Evolutionary conservation across 1,284 basidiomycete species (phyloP), one percentile per base, ranked within the genome.

Genomic region (Puccinia coronata): DNA sequence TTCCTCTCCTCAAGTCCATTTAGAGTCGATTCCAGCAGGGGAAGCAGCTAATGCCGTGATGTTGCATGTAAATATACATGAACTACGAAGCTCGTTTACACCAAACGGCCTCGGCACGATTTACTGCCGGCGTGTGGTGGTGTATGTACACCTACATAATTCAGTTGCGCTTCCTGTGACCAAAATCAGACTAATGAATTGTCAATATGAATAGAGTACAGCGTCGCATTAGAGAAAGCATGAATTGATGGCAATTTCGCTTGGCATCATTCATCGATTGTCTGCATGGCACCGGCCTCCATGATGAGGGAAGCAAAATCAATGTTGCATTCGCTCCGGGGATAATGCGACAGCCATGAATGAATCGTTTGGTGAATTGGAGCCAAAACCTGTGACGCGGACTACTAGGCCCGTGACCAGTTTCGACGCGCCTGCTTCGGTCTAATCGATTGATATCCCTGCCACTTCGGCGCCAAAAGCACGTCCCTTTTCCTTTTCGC

Each of bases 381-480:
- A 41, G 31, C 36, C 18, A 65, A 6, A 20, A 18, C 61, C 41
- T 65, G 61, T 41, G 61, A 65, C n/a, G 20, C 34, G 6, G 61
- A 65, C 61, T n/a, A 65, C 18, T 36, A 61, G 59, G 59, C 31
- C 34, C 36, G 41, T 41, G 34, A 65, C 5, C 34, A 36, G 61
- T 41, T 41, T 36, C 67, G 39, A 70, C 67, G 47, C 43, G 43
- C 43, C 67, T 70, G 25, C 67, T 43, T 25, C 65, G 34, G 65
- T n/a, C 65, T 36, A 69, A 31, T 28, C n/a, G 43, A 47, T 70
- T 70, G n/a, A 34, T 70, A 49, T 1, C 31, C 1, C 41, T 25
- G 47, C 67, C 41, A 70, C 61, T 65, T 65, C 41, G 67, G 67
- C 67, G 43, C 67, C 23, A 0, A 47, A 31, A 18, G 67, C 67